Evolutionary conservation across 345 rosid genomes (phyloP).

Genomic region (Gossypium sturtianum): DNA sequence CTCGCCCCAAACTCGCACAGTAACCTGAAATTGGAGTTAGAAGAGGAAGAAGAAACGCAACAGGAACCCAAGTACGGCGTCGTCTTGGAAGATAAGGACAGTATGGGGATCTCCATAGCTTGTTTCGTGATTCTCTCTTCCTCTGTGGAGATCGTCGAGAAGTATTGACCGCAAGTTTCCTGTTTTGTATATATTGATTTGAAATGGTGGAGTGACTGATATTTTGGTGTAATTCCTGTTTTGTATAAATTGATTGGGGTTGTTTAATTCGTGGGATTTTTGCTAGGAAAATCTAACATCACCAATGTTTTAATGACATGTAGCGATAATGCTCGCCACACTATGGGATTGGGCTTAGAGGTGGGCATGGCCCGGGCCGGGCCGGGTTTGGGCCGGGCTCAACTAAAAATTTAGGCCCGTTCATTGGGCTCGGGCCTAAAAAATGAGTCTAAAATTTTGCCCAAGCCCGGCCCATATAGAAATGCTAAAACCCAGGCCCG

Average conservation of each 20-base stretch:
- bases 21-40: slow-evolving; percentile 5
- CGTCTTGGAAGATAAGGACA: slow-evolving; percentile 24
- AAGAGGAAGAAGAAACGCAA: slow-evolving; percentile 21
- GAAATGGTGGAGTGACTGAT: neutral
- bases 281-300: neutral
- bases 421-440: no score
- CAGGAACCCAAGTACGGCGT: slow-evolving; percentile 30
- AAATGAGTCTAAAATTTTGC: no score
- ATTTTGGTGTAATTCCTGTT: neutral
- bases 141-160: neutral
- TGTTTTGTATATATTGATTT: neutral
- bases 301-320: neutral
- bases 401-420: no score
- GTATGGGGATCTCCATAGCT: slow-evolving; percentile 42
- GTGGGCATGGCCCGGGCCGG: no score
- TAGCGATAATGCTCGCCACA: slow-evolving; percentile 3
- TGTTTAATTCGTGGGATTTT: neutral
- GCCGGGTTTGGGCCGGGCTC: no score
- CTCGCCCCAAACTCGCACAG: slow-evolving; percentile 24
- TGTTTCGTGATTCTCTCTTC: no score
- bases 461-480: no score
- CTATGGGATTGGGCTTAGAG: neutral
- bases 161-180: neutral
- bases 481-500: no score
- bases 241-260: neutral